Base-by-base conservation (phyloP, 129 eudicot genomes). In the Oenanthe sinensis region DNA sequence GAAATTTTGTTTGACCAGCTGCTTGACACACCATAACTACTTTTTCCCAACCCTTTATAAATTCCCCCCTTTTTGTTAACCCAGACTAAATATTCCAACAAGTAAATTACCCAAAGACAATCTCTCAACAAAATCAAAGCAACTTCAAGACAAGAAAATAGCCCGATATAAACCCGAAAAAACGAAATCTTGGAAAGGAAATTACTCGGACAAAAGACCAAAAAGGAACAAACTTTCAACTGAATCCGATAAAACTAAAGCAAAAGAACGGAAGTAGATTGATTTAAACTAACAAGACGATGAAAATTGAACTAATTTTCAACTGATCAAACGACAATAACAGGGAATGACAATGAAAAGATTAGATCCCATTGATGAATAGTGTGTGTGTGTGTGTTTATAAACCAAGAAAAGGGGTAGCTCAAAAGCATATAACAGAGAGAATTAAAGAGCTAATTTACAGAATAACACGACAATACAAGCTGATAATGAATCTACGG, bases 401-500 rank as follows among this genome's bases (percentile, higher is more conserved):
- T 19, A 15, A 49, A 47, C 7, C 15, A 44, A 68, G 37, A 45
- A 37, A 30, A 54, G 33, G 39, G 79, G 79, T 42, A 58, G 33
- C 24, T 28, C 15, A 72, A 10, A 50, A 44, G n/a, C 44, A 22
- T 46, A 75, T 26, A 73, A 44, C 13, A 33, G 63, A 14, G 47
- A 45, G 28, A 40, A 55, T 67, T 67, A 6, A 33, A 67, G 72
- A 63, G 58, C 36, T 73, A 45, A 54, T 65, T 82, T 94, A 94
- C 84, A 94, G 96, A 91, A 94, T 94, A 78, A 94, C 97, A 30
- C 90, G 98, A 78, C 98, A 94, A 71, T 88, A 91, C 77, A 94
- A 84, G 77, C 72, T 67, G 42, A 67, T 67, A 67, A 91, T 82
- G 74, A 89, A 87, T 91, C 90, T 91, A 3, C 91, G 90, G 79